Base-by-base conservation (phyloP, 1,284 basidiomycete species). In the Cystobasidium slooffiae region DNA sequence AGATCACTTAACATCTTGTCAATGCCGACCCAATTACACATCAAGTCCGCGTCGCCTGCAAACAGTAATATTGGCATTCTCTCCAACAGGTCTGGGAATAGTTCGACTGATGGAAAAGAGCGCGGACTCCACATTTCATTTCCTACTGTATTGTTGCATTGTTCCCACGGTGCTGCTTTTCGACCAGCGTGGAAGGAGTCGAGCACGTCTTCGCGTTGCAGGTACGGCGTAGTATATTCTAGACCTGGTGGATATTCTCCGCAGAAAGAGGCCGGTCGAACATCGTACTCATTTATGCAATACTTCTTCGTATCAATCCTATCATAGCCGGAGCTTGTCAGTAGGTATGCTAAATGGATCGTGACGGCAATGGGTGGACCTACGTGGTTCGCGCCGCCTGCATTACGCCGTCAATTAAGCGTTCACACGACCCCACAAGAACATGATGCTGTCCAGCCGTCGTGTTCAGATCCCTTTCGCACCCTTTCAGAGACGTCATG, bases 231-330 rank as follows among this genome's bases (percentile, higher is more conserved):
- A 43, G 97, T 86, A 55, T 90, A 88, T 9, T 85, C 82, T 22
- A 98, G 87, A 77, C 93, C 93, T 16, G 90, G 89, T 6, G 96
- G 96, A 95, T 97, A 99, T 82, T 96, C 96, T 92, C 97, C 92
- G 1, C 97, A 97, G 82, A 96, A 99, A 0, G 98, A 96, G 72
- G 90, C 88, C 41, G 92, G 84, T 6, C 97, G 90, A n/a, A 97
- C 88, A 80, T 99, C 96, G 80, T 99, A 99, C 58, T 97, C 88
- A 82, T 98, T 98, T 79, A 95, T 85, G 82, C 96, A 99, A 83
- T 88, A 90, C 43, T 86, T 82, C 75, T 87, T 83, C 2, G 89
- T 90, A 66, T 94, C 86, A 24, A 90, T 85, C 55, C 92, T 94
- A 41, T 44, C 78, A 1, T 41, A 43, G 22, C 46, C 75, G 31